Conservation (phyloP, 1,284 basidiomycete species). For the Inonotus hispidus region DNA sequence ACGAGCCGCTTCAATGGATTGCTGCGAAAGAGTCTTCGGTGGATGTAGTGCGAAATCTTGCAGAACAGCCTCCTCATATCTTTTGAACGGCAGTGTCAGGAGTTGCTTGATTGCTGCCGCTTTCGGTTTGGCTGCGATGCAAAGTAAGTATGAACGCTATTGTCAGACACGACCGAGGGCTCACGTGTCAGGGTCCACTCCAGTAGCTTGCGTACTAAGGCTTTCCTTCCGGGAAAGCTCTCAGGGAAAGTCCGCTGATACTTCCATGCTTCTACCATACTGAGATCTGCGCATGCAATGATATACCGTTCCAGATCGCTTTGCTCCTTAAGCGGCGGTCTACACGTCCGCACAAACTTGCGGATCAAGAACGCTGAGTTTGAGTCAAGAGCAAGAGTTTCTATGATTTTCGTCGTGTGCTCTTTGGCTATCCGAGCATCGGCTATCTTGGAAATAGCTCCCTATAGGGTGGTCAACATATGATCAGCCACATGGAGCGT, state of each 20-base stretch:
- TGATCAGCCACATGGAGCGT: neutral
- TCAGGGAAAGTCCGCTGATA: constrained; percentile 67
- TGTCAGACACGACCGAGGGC: constrained; percentile 28
- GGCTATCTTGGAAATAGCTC: constrained; percentile 62
- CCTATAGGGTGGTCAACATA: constrained; percentile 18
- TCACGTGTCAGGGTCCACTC: constrained; percentile 64
- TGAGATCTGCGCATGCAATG: constrained; percentile 57
- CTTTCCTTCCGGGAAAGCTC: constrained; percentile 41
- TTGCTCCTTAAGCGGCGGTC: constrained; percentile 59
- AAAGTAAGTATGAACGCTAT: constrained; percentile 7
- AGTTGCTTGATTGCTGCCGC: constrained; percentile 51
- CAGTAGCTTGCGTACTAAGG: constrained; percentile 55
- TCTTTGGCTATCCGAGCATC: constrained; percentile 71
- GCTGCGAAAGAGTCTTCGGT: constrained; percentile 40
- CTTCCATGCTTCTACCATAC: constrained; percentile 64
- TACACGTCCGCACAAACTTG: constrained; percentile 63
- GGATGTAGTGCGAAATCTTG: constrained; percentile 54
- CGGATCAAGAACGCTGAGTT: constrained; percentile 51
- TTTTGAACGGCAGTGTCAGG: constrained; percentile 55
- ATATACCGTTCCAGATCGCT: constrained; percentile 63
- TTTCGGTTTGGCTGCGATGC: constrained; percentile 48
- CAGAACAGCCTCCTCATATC: constrained; percentile 55
- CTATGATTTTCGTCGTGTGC: constrained; percentile 68
- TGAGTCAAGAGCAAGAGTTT: constrained; percentile 51
- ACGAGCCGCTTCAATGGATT: constrained; percentile 59